These are phyloP conservation scores for Skeletonema marinoi DNA, from an alignment of 108 stramenopile genomes.

Conservation along the genomic window DNA sequence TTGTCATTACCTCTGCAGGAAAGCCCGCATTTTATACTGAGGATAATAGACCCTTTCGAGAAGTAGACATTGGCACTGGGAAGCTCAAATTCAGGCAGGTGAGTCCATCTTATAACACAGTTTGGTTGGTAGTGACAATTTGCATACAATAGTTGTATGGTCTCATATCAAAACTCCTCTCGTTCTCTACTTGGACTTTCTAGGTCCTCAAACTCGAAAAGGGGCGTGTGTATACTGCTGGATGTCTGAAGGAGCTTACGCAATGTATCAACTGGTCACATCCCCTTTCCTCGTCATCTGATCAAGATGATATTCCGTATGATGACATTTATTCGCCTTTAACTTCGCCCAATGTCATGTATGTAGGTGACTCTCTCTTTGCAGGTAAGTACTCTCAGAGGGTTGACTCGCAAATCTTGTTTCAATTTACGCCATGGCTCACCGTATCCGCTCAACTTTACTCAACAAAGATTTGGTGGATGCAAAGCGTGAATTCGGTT, in stretches of 20 bases:
- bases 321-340: slow-evolving; percentile 46
- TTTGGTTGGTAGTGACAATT: neutral
- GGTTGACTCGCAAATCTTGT: neutral
- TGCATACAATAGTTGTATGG: neutral
- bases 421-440: neutral
- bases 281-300: slow-evolving; percentile 13
- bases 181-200: neutral
- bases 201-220: slow-evolving; percentile 59
- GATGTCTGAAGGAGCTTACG: slow-evolving; percentile 78
- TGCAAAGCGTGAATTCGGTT: slow-evolving; percentile 90
- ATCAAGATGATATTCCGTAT: slow-evolving; percentile 15
- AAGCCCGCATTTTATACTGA: slow-evolving; percentile 96
- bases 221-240: slow-evolving; percentile 78
- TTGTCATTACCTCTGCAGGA: slow-evolving; percentile 83
- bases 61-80: slow-evolving; percentile 63
- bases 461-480: slow-evolving; percentile 84
- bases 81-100: slow-evolving; percentile 72
- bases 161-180: neutral
- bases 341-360: slow-evolving; percentile 82
- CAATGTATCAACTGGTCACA: slow-evolving; percentile 64
- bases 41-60: slow-evolving; percentile 82
- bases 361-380: slow-evolving; percentile 96
- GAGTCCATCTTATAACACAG: neutral
- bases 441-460: neutral
- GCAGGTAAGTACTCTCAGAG: slow-evolving; percentile 38